Conservation (phyloP, 2,329 filamentous ascomycete genomes). For the Exophiala mesophila region DNA sequence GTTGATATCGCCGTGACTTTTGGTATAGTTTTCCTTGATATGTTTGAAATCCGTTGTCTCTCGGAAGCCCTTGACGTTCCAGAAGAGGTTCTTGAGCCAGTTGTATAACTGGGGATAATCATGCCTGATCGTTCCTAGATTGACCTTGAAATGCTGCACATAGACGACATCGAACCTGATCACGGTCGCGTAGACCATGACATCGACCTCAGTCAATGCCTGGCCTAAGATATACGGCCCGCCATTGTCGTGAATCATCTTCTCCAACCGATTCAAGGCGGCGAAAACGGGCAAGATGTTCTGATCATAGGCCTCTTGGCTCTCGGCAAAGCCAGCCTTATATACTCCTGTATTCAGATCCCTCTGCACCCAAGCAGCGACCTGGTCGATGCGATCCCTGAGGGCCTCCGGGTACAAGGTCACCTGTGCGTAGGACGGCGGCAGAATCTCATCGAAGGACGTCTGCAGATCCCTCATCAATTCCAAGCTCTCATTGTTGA, state of each 20-base stretch:
- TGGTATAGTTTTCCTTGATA: slow-evolving; percentile 65
- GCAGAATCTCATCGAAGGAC: slow-evolving; percentile 49
- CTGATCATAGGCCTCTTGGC: slow-evolving; percentile 53
- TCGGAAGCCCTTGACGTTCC: slow-evolving; percentile 49
- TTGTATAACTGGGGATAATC: slow-evolving; percentile 58
- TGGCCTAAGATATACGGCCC: slow-evolving; percentile 55
- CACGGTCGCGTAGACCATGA: slow-evolving; percentile 54
- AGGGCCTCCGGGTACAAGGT: slow-evolving; percentile 52
- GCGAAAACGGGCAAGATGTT: slow-evolving; percentile 54
- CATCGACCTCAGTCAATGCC: slow-evolving; percentile 55
- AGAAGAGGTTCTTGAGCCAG: slow-evolving; percentile 58
- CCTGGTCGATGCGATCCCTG: slow-evolving; percentile 47
- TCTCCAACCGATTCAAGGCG: slow-evolving; percentile 56
- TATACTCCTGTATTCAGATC: slow-evolving; percentile 59
- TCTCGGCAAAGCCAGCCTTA: slow-evolving; percentile 54
- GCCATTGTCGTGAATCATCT: slow-evolving; percentile 40
- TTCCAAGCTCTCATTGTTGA: slow-evolving; percentile 59
- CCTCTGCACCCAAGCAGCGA: slow-evolving; percentile 51
- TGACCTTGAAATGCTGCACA: slow-evolving; percentile 64
- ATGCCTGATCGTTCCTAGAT: slow-evolving; percentile 56
- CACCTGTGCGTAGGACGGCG: slow-evolving; percentile 37
- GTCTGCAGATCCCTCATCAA: slow-evolving; percentile 55
- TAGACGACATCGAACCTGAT: slow-evolving; percentile 60
- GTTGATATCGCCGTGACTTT: slow-evolving; percentile 57
- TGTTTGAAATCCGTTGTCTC: slow-evolving; percentile 61